Base-by-base conservation (phyloP, 129 eudicot species). In the Flaveria robusta region DNA sequence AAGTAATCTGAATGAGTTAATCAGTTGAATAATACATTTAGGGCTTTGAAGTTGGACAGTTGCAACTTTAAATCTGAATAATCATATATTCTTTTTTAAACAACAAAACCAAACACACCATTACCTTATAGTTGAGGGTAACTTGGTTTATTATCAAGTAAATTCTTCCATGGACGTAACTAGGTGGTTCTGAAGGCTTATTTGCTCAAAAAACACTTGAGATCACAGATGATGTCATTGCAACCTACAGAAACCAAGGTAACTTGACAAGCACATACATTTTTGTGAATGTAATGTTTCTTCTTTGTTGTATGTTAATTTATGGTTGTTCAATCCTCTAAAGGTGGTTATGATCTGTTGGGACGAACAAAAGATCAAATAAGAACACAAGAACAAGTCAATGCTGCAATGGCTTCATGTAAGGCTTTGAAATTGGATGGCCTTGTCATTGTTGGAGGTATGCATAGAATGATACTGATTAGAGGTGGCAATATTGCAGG, bases 101-200 rank as follows among this genome's bases (percentile, higher is more conserved):
- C 34, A 16, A 2, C 66, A 12, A 23, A 23, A 13, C n/a, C 27
- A 63, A 27, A 29, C 22, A 63, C 22, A 15, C 2, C 11, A 14
- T 63, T 63, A 23, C 41, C 66, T 73, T n/a, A 73, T n/a, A 16
- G 56, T 16, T 27, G 43, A 63, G 20, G 62, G 62, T 49, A 47
- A 22, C 58, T 23, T 22, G 39, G 50, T 16, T 2, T 39, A 22
- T 68, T 23, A 23, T 74, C 9, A 74, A 46, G 60, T 18, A 15
- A 46, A 68, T 43, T 74, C 31, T 66, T 80, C 5, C 74, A 41
- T 77, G 70, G 37, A 18, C 71, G 70, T 55, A 54, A 69, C 72
- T 87, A 94, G 99, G 99, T 84, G 99, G 99, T 83, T 89, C 99
- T 59, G 99, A 95, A 72, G 99, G 99, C 71, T 83, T 95, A 80